A percentile compares a stretch with the other conserved stretches of the same genome.
phyloP scores from a whole-genome alignment of 768 basidiomycete genomes.

The Boletus huronensis region DNA sequence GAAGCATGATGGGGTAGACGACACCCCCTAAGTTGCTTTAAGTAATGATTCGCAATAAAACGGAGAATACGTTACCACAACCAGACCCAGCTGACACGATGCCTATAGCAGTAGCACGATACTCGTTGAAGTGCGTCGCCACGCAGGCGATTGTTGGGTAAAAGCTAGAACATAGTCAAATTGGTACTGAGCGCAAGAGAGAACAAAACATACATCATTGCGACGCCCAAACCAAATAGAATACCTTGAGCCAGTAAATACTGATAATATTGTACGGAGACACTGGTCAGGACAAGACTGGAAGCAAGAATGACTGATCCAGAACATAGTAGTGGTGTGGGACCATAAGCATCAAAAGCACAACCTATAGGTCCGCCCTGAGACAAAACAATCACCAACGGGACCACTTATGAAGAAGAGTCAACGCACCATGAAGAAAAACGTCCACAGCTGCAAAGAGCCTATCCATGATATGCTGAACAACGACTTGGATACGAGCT shows the following conservation, averaged over 20 bases:
- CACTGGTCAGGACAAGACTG: conserved; percentile 58
- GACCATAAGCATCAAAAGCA: conserved; percentile 59
- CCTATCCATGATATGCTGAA: conserved; percentile 71
- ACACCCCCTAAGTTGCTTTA: conserved; percentile 51
- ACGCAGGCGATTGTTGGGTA: conserved; percentile 67
- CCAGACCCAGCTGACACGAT: conserved; percentile 70
- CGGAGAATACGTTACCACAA: conserved; percentile 39
- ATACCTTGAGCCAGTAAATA: conserved; percentile 62
- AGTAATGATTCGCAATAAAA: conserved; percentile 20
- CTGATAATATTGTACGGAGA: conserved; percentile 55
- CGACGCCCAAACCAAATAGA: conserved; percentile 62
- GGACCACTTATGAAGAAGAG: not conserved
- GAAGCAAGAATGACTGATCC: conserved; percentile 49
- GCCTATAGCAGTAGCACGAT: conserved; percentile 70
- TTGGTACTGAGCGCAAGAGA: not conserved
- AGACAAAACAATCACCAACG: conserved; percentile 2
- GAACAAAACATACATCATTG: conserved; percentile 49
- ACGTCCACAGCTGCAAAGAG: conserved; percentile 62
- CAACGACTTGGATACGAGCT: conserved; percentile 46
- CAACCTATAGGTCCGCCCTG: conserved; percentile 63
- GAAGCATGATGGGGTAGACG: conserved; percentile 63
- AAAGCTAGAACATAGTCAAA: conserved; percentile 43
- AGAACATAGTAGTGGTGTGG: conserved; percentile 46
- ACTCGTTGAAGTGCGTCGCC: conserved; percentile 60
- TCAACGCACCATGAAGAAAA: conserved; percentile 61